Conservation (phyloP, 2,329 filamentous ascomycete genomes). For the Ophiostoma himal-ulmi region DNA sequence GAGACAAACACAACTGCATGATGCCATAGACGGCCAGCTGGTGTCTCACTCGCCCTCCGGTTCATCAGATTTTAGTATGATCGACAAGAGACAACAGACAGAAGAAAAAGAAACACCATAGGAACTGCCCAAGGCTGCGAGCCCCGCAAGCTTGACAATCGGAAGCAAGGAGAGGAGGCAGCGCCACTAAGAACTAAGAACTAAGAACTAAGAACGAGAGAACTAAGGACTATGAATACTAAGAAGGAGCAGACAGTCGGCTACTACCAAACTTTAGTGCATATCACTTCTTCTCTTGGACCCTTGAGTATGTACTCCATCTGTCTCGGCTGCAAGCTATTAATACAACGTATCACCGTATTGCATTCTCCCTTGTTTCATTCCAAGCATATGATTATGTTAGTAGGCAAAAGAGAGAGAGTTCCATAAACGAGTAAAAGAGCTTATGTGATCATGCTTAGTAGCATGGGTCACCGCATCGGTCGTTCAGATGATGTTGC, state of each 20-base stretch:
- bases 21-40: constrained; percentile 6
- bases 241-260: background rate
- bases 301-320: constrained; percentile 4
- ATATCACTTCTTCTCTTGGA: constrained; percentile 3
- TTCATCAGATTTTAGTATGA: background rate
- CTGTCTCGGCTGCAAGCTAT: constrained; percentile 14
- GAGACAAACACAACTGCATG: constrained; percentile 1
- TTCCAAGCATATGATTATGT: background rate
- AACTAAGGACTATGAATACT: background rate
- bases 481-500: background rate
- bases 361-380: constrained; percentile 11
- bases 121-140: background rate
- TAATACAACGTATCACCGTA: constrained; percentile 1
- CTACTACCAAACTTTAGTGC: background rate
- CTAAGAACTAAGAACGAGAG: background rate
- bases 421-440: background rate
- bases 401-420: background rate
- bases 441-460: background rate
- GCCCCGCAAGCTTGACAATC: background rate
- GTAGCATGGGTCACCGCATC: background rate
- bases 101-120: background rate
- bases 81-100: background rate
- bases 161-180: background rate
- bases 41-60: constrained; percentile 9
- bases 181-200: background rate